Evolutionary conservation across 2,329 filamentous ascomycete species (phyloP).

Genomic region (Huntiella moniliformis): DNA sequence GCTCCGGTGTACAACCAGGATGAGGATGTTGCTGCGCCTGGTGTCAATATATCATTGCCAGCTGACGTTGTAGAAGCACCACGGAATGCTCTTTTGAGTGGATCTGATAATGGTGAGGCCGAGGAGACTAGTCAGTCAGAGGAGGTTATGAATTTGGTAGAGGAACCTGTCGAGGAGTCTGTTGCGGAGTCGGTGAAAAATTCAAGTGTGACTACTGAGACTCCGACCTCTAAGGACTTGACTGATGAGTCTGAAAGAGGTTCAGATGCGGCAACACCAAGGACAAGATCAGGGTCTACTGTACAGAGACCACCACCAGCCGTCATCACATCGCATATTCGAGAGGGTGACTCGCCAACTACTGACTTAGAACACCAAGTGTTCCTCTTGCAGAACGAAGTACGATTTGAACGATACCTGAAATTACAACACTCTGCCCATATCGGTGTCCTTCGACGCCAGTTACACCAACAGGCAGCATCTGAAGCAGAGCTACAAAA

Average conservation of each 20-base stretch:
- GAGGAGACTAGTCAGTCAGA: not conserved
- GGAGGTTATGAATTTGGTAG: not conserved
- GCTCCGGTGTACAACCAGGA: constrained; percentile 15
- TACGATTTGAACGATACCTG: constrained; percentile 68
- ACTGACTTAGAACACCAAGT: constrained; percentile 46
- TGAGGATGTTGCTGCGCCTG: not conserved
- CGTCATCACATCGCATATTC: not conserved
- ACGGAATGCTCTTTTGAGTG: constrained; percentile 1
- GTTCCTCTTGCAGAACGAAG: constrained; percentile 58
- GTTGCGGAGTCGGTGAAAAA: too few relatives aligned
- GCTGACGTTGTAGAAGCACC: not conserved
- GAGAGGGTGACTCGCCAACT: not conserved
- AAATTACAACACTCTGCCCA: constrained; percentile 70
- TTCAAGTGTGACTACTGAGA: not conserved
- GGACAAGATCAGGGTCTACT: not conserved
- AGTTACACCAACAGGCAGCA: constrained; percentile 57
- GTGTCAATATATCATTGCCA: not conserved
- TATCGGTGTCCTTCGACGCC: constrained; percentile 58
- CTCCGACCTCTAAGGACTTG: not conserved
- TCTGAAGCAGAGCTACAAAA: constrained; percentile 71
- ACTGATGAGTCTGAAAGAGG: not conserved
- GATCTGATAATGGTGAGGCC: not conserved
- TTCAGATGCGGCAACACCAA: not conserved
- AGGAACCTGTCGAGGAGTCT: not conserved
- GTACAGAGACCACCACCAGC: not conserved